These are phyloP conservation scores for Candida sp. DNA, from an alignment of 1,139 yeast species.

Conservation along the genomic window DNA sequence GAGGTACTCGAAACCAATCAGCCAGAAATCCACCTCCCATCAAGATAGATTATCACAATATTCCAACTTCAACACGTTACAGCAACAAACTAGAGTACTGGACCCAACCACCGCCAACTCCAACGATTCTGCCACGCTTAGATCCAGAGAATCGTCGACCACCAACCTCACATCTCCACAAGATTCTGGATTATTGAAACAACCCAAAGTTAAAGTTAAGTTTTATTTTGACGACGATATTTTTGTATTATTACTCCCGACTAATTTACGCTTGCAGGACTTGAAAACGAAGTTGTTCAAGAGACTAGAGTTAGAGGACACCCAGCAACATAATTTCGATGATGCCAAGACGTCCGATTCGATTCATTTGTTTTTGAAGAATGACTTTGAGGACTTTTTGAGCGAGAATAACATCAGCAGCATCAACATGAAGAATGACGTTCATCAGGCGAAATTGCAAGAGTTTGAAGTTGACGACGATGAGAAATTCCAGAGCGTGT, in stretches of 20 bases:
- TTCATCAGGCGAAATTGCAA: conserved; percentile 25
- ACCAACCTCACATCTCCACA: conserved; percentile 7
- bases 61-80: conserved; percentile 22
- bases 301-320: conserved; percentile 48
- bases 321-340: conserved; percentile 16
- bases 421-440: conserved; percentile 25
- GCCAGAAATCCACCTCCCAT: conserved; percentile 46
- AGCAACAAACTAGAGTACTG: conserved; percentile 13
- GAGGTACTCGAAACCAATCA: conserved; percentile 42
- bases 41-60: conserved; percentile 50
- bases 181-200: conserved; percentile 12
- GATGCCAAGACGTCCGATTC: conserved; percentile 17
- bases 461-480: conserved; percentile 46
- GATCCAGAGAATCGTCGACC: conserved; percentile 16
- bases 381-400: conserved; percentile 45
- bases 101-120: conserved; percentile 28
- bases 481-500: conserved; percentile 42
- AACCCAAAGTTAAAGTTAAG: conserved; percentile 65
- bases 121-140: conserved; percentile 23
- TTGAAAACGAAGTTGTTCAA: conserved; percentile 68
- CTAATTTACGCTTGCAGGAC: conserved; percentile 61
- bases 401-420: conserved; percentile 32
- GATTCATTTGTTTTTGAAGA: conserved; percentile 40
- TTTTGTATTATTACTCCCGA: conserved; percentile 81
- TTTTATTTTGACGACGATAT: conserved; percentile 91